Evolutionary conservation across 2,329 filamentous ascomycete species (phyloP).

Genomic region (Metarhizium robertsii): DNA sequence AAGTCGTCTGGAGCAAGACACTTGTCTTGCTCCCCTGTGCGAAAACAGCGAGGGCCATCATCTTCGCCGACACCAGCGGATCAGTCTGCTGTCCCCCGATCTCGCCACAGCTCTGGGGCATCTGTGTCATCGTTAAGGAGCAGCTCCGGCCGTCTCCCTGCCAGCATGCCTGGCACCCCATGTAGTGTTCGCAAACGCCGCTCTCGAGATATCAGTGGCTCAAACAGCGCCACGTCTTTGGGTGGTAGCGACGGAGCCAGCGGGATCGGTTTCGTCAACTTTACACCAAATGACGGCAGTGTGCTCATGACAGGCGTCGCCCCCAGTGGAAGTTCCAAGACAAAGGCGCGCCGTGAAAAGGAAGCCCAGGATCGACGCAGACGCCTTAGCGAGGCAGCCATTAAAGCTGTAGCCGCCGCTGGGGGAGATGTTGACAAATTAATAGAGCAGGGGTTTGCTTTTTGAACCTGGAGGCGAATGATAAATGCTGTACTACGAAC

Average conservation of each 20-base stretch:
- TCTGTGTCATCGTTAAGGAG: conserved; percentile 26
- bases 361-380: conserved; percentile 72
- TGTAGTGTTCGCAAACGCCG: conserved; percentile 30
- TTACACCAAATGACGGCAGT: conserved; percentile 68
- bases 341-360: conserved; percentile 83
- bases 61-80: conserved; percentile 30
- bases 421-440: conserved; percentile 56
- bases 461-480: conserved; percentile 17
- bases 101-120: conserved; percentile 30
- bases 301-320: conserved; percentile 84
- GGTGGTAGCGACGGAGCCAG: conserved; percentile 19
- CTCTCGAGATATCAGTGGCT: conserved; percentile 23
- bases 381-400: conserved; percentile 57
- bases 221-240: conserved; percentile 14
- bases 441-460: conserved; percentile 39
- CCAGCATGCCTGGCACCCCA: conserved; percentile 28
- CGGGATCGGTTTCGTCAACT: conserved; percentile 71
- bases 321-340: conserved; percentile 84
- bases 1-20: conserved; percentile 46
- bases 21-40: conserved; percentile 27
- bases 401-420: conserved; percentile 59
- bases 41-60: conserved; percentile 33
- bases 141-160: conserved; percentile 22
- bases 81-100: conserved; percentile 14
- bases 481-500: not conserved